Evolutionary conservation across 1,284 basidiomycete species (phyloP), one percentile per base, ranked within the genome.

Genomic region (Malassezia arunalokei): DNA sequence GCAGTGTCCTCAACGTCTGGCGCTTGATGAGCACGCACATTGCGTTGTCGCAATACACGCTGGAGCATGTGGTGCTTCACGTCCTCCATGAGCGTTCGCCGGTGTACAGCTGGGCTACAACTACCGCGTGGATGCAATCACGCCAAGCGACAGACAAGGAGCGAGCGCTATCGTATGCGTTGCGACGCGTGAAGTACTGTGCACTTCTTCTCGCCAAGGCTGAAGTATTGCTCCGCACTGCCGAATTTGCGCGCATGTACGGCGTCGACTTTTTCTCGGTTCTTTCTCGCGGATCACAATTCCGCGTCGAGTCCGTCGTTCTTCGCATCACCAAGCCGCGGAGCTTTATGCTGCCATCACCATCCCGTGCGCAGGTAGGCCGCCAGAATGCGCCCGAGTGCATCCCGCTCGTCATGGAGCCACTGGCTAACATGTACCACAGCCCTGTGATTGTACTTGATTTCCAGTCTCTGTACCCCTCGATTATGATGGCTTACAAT

Each of bases 291-390:
- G 92, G 92, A 1, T 92, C 88, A 2, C 92, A 98, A 65, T 96
- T 89, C 78, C 96, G 96, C 76, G 92, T 98, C 17, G 92, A 98
- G 76, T 90, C 89, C 0, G 92, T 98, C 76, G 85, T 98, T 83
- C 89, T 94, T 73, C 83, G 90, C 24, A 89, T 98, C 45, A 87
- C 88, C n/a, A 98, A 98, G 75, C 90, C 91, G 0, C 92, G 96
- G 71, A 87, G 81, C 41, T 71, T 64, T 38, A 54, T 73, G n/a
- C 58, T 73, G 12, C 64, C 63, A 15, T 66, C 67, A 32, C 70
- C 70, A 3, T 66, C 45, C 44, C 52, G 63, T 14, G 54, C 59
- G 15, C 70, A 73, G 44, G 69, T 73, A 7, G 66, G 60, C n/a
- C 81, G 82, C 60, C 91, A 96, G 76, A 95, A 95, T 63, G 92